phyloP scores from a whole-genome alignment of 345 rosid species.

The Iberis pinnata region DNA sequence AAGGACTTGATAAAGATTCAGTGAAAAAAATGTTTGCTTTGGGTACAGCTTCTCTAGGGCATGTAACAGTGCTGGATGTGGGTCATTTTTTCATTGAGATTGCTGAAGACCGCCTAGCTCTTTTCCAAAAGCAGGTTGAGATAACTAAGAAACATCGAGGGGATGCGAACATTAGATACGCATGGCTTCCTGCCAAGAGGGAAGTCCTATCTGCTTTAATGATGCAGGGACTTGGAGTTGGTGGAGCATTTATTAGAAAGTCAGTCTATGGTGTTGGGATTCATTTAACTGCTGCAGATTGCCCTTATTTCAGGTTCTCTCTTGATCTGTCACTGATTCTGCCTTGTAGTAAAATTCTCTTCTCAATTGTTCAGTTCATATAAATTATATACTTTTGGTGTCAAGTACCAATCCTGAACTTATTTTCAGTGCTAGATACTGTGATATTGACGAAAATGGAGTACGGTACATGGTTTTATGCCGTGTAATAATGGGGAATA shows the following conservation, averaged over 20 bases:
- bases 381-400: neutral
- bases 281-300: slow-evolving; percentile 56
- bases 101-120: slow-evolving; percentile 46
- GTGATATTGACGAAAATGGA: slow-evolving; percentile 89
- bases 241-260: slow-evolving; percentile 45
- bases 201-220: slow-evolving; percentile 35
- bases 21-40: slow-evolving; percentile 44
- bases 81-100: slow-evolving; percentile 38
- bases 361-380: neutral
- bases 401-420: slow-evolving; percentile 20
- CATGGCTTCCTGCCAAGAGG: slow-evolving; percentile 82
- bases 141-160: slow-evolving; percentile 63
- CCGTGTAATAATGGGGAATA: slow-evolving; percentile 82
- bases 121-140: slow-evolving; percentile 74
- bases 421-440: slow-evolving; percentile 58
- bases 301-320: slow-evolving; percentile 54
- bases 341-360: neutral
- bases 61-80: slow-evolving; percentile 43
- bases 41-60: slow-evolving; percentile 41
- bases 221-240: slow-evolving; percentile 62
- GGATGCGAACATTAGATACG: slow-evolving; percentile 65
- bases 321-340: neutral
- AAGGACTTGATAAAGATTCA: slow-evolving; percentile 35
- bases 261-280: slow-evolving; percentile 64
- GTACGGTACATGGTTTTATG: slow-evolving; percentile 58